These are phyloP conservation scores for Lodderomyces theae DNA, from an alignment of 1,139 yeast species.

Conservation along the genomic window DNA sequence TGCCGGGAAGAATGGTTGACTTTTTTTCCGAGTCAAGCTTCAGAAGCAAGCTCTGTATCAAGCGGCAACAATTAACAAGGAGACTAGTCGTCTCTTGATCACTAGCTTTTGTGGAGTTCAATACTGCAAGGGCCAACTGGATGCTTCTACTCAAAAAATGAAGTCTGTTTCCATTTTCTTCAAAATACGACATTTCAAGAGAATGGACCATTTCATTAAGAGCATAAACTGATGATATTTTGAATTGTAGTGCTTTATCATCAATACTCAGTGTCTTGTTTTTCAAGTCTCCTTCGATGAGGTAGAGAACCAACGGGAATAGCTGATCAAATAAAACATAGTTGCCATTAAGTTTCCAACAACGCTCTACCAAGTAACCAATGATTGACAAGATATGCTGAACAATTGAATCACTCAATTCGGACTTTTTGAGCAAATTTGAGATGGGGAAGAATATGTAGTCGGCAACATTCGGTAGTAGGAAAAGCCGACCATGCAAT, in stretches of 20 bases:
- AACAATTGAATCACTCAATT: slow-evolving; percentile 21
- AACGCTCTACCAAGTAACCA: slow-evolving; percentile 25
- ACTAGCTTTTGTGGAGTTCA: slow-evolving; percentile 14
- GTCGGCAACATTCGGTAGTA: slow-evolving; percentile 36
- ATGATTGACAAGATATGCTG: slow-evolving; percentile 27
- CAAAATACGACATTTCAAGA: slow-evolving; percentile 19
- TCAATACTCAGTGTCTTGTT: slow-evolving; percentile 3
- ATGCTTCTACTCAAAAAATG: slow-evolving; percentile 28
- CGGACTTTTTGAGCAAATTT: slow-evolving; percentile 28
- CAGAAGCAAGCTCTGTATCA: slow-evolving; percentile 9
- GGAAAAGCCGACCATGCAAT: slow-evolving; percentile 16
- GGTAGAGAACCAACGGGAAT: slow-evolving; percentile 31
- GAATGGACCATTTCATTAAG: slow-evolving; percentile 6
- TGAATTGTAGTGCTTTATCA: slow-evolving; percentile 20
- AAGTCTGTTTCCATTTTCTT: slow-evolving; percentile 19
- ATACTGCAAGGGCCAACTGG: slow-evolving; percentile 21
- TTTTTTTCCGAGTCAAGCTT: slow-evolving; percentile 28
- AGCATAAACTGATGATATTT: slow-evolving; percentile 16
- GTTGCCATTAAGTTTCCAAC: slow-evolving; percentile 33
- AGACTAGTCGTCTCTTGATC: slow-evolving; percentile 11
- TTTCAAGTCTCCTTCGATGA: slow-evolving; percentile 16
- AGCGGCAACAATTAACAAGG: slow-evolving; percentile 5
- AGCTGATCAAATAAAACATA: slow-evolving; percentile 33
- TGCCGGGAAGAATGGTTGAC: slow-evolving; percentile 42
- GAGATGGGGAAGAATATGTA: slow-evolving; percentile 44